Evolutionary conservation across 371 early-diverging fungal species (phyloP).

Genomic region (Nematocida ausubeli): DNA sequence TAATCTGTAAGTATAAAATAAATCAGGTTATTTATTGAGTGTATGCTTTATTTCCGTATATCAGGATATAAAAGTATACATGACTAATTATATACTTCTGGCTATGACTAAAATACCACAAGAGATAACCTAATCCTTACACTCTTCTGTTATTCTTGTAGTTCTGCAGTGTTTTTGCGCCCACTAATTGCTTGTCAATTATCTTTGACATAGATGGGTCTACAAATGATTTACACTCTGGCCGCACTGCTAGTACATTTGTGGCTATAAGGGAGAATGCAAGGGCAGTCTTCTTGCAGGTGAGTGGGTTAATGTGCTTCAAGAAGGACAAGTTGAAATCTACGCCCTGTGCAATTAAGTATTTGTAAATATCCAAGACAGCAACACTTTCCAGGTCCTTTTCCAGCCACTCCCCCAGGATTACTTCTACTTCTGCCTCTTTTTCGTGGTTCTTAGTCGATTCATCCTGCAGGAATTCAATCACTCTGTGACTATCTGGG

Average conservation of each 20-base stretch:
- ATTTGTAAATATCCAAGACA: conserved; percentile 63
- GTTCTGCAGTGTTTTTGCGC: conserved; percentile 9
- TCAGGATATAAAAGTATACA: too few species aligned
- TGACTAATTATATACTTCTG: too few species aligned
- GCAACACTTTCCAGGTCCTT: conserved; percentile 47
- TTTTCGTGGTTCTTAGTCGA: conserved; percentile 23
- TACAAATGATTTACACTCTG: conserved; percentile 42
- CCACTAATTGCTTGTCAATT: conserved; percentile 34
- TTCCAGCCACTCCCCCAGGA: conserved; percentile 29
- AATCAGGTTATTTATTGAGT: not conserved
- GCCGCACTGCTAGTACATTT: conserved; percentile 60
- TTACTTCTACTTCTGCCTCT: conserved; percentile 34
- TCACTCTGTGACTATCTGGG: not conserved
- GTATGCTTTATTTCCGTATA: too few species aligned
- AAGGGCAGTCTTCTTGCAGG: conserved; percentile 58
- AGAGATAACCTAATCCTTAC: too few species aligned
- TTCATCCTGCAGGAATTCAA: not conserved
- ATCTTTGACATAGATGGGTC: conserved; percentile 9
- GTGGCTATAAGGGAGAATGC: conserved; percentile 59
- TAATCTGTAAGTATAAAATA: not conserved
- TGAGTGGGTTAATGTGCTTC: conserved; percentile 25
- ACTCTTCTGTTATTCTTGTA: conserved; percentile 34
- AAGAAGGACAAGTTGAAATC: conserved; percentile 62
- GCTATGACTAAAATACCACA: too few species aligned
- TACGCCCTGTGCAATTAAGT: conserved; percentile 52